These are phyloP conservation scores for Amanita brunnescens DNA, from an alignment of 768 basidiomycete genomes.

Conservation along the genomic window DNA sequence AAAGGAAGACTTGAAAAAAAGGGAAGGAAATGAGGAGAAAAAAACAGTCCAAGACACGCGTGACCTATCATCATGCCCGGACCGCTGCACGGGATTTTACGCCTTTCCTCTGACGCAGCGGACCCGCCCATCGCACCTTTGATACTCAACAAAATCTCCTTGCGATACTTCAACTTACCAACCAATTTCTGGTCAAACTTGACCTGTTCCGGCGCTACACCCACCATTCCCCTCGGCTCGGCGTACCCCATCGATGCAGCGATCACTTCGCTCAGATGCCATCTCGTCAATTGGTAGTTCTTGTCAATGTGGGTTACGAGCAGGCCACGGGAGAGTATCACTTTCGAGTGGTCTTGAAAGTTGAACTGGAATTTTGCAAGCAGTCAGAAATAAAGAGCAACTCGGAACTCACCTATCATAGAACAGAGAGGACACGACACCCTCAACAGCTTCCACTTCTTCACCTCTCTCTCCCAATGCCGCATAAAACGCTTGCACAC, in stretches of 20 bases:
- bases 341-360: slow-evolving; percentile 95
- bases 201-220: slow-evolving; percentile 31
- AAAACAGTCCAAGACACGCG: background rate
- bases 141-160: slow-evolving; percentile 73
- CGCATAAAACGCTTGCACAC: no score
- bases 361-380: slow-evolving; percentile 94
- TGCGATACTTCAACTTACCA: slow-evolving; percentile 80
- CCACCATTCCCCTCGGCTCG: slow-evolving; percentile 2
- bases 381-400: no score
- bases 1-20: no score
- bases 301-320: slow-evolving; percentile 89
- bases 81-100: no score
- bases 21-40: no score
- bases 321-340: slow-evolving; percentile 78
- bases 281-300: slow-evolving; percentile 68
- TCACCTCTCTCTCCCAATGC: no score
- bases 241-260: slow-evolving; percentile 30
- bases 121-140: slow-evolving; percentile 42
- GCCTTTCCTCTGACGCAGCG: slow-evolving; percentile 18
- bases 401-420: no score
- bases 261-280: slow-evolving; percentile 67
- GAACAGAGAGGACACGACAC: no score
- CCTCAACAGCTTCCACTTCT: no score
- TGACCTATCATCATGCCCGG: background rate
- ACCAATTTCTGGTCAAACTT: slow-evolving; percentile 59